These are phyloP conservation scores for Colletotrichum plurivorum DNA, from an alignment of 2,329 filamentous ascomycete species.

Conservation along the genomic window DNA sequence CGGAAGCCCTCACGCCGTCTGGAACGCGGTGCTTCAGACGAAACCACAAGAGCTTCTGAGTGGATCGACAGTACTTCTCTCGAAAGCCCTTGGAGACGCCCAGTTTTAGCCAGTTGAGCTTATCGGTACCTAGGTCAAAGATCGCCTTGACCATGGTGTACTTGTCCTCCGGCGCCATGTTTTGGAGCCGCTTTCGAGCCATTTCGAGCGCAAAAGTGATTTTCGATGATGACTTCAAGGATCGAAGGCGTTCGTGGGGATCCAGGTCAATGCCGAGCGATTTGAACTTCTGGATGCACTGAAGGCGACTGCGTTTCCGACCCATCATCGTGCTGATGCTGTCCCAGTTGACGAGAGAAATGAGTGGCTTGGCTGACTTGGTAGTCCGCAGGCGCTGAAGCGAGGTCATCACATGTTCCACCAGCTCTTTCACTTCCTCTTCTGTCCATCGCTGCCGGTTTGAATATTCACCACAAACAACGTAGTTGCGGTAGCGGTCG, in stretches of 20 bases:
- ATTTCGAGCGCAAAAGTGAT: constrained; percentile 60
- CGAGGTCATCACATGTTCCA: constrained; percentile 66
- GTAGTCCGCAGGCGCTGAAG: constrained; percentile 62
- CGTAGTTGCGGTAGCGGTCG: constrained; percentile 79
- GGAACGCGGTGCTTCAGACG: constrained; percentile 54
- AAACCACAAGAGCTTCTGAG: constrained; percentile 56
- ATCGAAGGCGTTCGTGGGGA: constrained; percentile 50
- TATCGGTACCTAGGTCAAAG: constrained; percentile 56
- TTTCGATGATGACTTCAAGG: constrained; percentile 49
- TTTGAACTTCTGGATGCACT: constrained; percentile 79
- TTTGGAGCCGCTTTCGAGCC: constrained; percentile 57
- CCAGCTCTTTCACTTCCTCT: constrained; percentile 70
- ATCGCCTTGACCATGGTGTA: constrained; percentile 60
- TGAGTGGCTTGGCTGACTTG: constrained; percentile 50
- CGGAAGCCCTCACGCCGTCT: constrained; percentile 47
- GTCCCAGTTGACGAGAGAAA: constrained; percentile 74
- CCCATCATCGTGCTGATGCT: constrained; percentile 74
- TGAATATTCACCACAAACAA: constrained; percentile 69
- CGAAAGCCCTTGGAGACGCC: constrained; percentile 53
- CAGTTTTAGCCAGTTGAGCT: constrained; percentile 61
- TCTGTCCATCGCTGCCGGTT: constrained; percentile 69
- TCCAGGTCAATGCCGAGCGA: constrained; percentile 52
- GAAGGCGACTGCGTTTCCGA: constrained; percentile 73
- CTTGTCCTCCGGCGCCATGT: constrained; percentile 61
- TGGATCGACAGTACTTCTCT: constrained; percentile 53